Evolutionary conservation across 2,329 filamentous ascomycete species (phyloP), one percentile per base, ranked within the genome.

Genomic region (Ilyonectria mors-panacis): DNA sequence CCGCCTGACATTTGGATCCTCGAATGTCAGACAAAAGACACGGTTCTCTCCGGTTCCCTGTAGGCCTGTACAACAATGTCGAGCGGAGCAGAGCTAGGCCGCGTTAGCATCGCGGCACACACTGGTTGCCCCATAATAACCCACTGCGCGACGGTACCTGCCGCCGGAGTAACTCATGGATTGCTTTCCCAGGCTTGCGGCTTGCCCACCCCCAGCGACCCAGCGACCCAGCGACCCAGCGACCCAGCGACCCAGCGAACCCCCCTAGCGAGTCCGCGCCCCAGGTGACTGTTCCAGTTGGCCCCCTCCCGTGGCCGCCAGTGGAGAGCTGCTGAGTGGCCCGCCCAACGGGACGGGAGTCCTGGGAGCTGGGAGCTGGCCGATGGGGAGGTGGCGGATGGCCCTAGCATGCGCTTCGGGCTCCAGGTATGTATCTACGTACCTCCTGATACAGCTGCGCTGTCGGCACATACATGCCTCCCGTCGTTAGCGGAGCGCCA

Each of bases 301-400:
- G 19, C 23, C 44, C 44, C 42, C 44, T n/a, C 44, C 53, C 35
- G 42, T 50, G 59, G 59, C 59, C 39, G 23, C 51, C 33, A 23
- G 59, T 57, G 59, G 56, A 56, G 62, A n/a, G 63, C 57, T 50
- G 33, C 37, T 35, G 54, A 30, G 57, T 65, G 57, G 57, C 13
- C 63, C 63, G 51, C 37, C 63, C 33, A 65, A 61, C 63, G 63
- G 63, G 57, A 61, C 63, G 63, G 63, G 57, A 57, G 63, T 53
- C 58, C 58, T 65, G 63, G 37, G 21, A 53, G 48, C 48, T 55
- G 59, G 39, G 48, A 28, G 51, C 28, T 61, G 48, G 48, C 28
- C 39, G 53, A 44, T 42, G 48, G 48, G 37, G 37, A 50, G 53
- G 53, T 42, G 48, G 48, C 56, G 15, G 39, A n/a, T 42, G 39